Percentiles rank a stretch among this genome's conserved stretches.
These are phyloP conservation scores for Bauhinia variegata DNA, from an alignment of 306 rosid genomes.

Conservation along the genomic window DNA sequence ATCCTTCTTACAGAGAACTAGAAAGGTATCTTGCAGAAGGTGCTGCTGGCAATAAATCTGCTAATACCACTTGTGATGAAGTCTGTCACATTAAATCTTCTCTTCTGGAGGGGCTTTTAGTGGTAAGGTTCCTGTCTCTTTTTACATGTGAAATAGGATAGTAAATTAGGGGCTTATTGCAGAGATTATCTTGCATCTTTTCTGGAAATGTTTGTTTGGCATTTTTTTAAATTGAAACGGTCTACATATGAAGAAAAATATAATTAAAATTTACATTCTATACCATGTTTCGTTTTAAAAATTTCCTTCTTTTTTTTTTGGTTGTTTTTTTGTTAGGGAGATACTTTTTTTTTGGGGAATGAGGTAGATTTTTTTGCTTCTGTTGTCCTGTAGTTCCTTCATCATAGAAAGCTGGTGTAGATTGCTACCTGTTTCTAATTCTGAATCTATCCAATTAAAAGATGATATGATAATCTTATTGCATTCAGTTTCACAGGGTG, in stretches of 20 bases:
- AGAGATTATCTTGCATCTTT: slow-evolving; percentile 5
- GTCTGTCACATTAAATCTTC: slow-evolving; percentile 88
- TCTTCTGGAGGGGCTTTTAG: slow-evolving; percentile 90
- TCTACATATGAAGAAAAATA: not conserved
- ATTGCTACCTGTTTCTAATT: too few species aligned
- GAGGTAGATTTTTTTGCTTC: too few species aligned
- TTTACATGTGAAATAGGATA: slow-evolving; percentile 16
- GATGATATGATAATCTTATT: too few species aligned
- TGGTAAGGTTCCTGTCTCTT: slow-evolving; percentile 60
- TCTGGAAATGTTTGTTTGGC: slow-evolving; percentile 7
- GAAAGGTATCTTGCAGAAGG: slow-evolving; percentile 83
- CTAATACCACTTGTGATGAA: slow-evolving; percentile 63
- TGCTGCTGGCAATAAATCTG: slow-evolving; percentile 50
- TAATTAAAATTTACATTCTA: not conserved
- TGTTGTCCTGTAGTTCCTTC: not conserved
- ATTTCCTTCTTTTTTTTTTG: not conserved
- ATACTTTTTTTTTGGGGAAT: not conserved
- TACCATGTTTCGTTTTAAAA: not conserved
- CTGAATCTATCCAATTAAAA: too few species aligned
- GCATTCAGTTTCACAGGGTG: too few species aligned
- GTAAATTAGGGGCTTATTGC: not conserved
- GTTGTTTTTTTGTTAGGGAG: too few species aligned
- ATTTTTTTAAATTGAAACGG: slow-evolving; percentile 2
- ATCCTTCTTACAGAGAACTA: slow-evolving; percentile 69
- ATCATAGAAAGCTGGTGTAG: not conserved